Evolutionary conservation across 2,329 filamentous ascomycete genomes (phyloP).

Genomic region (Arthrobotrys megalospora): DNA sequence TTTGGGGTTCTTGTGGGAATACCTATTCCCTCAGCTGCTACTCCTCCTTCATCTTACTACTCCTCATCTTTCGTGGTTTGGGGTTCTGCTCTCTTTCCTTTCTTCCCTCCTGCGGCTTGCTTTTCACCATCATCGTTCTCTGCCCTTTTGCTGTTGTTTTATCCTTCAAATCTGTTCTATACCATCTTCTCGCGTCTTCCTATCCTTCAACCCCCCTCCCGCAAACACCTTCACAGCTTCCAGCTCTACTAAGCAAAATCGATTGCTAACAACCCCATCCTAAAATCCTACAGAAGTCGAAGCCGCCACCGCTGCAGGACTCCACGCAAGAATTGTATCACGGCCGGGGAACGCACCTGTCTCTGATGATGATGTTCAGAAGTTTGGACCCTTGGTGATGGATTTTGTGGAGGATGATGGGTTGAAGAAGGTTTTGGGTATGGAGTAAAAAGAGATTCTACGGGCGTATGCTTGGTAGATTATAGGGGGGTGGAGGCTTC

Average conservation of each 20-base stretch:
- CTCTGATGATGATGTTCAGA: conserved; percentile 69
- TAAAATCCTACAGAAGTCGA: conserved; percentile 71
- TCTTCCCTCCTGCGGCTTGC: background rate
- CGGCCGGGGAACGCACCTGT: conserved; percentile 80
- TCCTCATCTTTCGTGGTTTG: too few species aligned
- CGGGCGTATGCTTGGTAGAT: too few species aligned
- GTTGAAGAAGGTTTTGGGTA: conserved; percentile 24
- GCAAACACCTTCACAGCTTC: too few species aligned
- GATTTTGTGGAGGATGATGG: conserved; percentile 64
- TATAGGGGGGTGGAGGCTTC: too few species aligned
- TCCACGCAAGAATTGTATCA: conserved; percentile 75
- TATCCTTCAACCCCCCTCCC: too few species aligned
- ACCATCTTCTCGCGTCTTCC: too few species aligned
- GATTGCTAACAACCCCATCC: conserved; percentile 36
- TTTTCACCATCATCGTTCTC: too few species aligned
- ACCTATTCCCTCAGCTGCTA: too few species aligned
- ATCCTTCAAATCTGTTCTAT: too few species aligned
- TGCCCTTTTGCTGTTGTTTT: too few species aligned
- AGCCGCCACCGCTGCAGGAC: conserved; percentile 75
- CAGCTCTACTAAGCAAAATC: too few species aligned
- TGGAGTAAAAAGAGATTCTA: background rate
- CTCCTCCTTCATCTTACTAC: too few species aligned
- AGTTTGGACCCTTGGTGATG: conserved; percentile 63
- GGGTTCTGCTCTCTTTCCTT: background rate
- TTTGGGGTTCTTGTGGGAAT: background rate